phyloP scores from a whole-genome alignment of 2,329 filamentous ascomycete species.

The Metarhizium robertsii region DNA sequence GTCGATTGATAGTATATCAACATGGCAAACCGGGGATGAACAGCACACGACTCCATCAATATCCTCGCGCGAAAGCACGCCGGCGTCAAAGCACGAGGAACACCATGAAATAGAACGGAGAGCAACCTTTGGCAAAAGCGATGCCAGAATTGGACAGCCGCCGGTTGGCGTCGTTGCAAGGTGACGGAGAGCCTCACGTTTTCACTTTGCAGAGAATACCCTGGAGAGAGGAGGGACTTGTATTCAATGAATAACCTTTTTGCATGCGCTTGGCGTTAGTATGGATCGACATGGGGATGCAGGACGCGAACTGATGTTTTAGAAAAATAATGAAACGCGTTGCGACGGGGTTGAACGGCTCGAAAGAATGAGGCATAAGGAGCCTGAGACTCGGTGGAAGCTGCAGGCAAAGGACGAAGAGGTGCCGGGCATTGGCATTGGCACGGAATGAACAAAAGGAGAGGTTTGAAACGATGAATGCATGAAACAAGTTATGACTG shows the following conservation, averaged over 20 bases:
- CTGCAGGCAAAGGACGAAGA: not conserved
- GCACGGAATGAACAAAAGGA: not conserved
- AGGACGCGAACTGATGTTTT: not conserved
- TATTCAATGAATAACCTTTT: not conserved
- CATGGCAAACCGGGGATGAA: slow-evolving; percentile 38
- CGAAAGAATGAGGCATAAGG: not conserved
- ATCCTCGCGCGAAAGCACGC: slow-evolving; percentile 38
- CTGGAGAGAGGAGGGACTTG: not conserved
- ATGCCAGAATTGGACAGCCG: slow-evolving; percentile 9
- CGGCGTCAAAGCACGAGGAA: slow-evolving; percentile 29
- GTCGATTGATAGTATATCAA: slow-evolving; percentile 38
- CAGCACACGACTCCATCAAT: slow-evolving; percentile 37
- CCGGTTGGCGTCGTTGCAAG: slow-evolving; percentile 18
- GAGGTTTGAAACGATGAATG: not conserved
- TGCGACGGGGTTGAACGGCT: not conserved
- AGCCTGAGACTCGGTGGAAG: not conserved
- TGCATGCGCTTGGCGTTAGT: not conserved
- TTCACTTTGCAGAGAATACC: not conserved
- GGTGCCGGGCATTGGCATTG: not conserved
- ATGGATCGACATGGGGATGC: not conserved
- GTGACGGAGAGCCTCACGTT: slow-evolving; percentile 10
- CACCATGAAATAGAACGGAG: slow-evolving; percentile 28
- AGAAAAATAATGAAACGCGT: not conserved
- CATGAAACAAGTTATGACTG: not conserved
- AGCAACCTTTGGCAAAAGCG: slow-evolving; percentile 20